phyloP scores from a whole-genome alignment of 805 yeast species.

The Hanseniaspora nectarophila region DNA sequence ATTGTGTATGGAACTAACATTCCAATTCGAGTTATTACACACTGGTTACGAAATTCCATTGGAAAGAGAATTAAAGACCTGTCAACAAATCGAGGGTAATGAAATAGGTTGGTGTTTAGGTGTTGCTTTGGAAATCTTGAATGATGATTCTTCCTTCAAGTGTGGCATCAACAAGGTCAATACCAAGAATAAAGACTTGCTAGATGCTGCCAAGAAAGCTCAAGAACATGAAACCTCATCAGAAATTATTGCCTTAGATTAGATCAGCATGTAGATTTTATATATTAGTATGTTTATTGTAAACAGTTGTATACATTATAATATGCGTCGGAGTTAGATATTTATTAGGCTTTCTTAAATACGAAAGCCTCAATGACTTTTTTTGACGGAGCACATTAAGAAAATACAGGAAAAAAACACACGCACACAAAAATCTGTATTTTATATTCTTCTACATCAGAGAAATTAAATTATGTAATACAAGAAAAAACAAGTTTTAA shows the following conservation, averaged over 20 bases:
- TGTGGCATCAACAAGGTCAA: neutral
- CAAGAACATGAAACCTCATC: neutral
- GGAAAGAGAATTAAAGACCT: conserved; percentile 79
- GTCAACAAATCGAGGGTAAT: conserved; percentile 73
- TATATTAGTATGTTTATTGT: neutral
- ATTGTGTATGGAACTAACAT: conserved; percentile 88
- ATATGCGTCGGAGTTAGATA: too few species aligned
- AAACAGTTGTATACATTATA: neutral
- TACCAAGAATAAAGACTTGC: neutral
- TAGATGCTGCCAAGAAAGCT: neutral
- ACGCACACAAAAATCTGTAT: too few species aligned
- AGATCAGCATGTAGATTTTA: neutral
- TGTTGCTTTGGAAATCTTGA: conserved; percentile 84
- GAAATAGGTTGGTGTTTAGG: conserved; percentile 99
- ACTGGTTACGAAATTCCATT: conserved; percentile 95
- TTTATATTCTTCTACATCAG: too few species aligned
- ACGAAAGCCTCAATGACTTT: too few species aligned
- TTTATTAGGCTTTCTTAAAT: too few species aligned
- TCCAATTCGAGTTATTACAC: conserved; percentile 79
- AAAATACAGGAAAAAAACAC: too few species aligned
- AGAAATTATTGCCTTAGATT: neutral
- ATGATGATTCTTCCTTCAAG: conserved; percentile 29
- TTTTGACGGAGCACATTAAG: too few species aligned
- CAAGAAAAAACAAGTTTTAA: too few species aligned
- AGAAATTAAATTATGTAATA: too few species aligned